These are phyloP conservation scores for Rosa persica DNA, from an alignment of 306 rosid species.

Conservation along the genomic window DNA sequence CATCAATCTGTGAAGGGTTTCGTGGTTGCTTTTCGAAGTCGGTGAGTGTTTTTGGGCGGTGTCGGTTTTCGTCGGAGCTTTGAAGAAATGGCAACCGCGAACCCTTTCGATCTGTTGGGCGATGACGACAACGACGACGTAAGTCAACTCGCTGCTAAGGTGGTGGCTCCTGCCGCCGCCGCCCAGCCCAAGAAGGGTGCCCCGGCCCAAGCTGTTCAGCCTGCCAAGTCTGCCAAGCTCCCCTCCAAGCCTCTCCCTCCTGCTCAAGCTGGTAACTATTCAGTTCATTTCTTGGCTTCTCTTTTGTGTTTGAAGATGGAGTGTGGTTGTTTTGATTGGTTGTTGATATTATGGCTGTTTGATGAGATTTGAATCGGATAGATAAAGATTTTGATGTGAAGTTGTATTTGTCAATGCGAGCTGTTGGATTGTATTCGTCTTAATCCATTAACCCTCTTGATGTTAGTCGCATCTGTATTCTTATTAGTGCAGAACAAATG, in stretches of 20 bases:
- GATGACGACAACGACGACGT: conserved; percentile 64
- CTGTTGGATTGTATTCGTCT: too few relatives aligned
- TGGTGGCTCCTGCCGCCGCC: conserved; percentile 27
- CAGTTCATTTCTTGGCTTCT: neutral
- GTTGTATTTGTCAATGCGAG: neutral
- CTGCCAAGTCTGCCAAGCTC: conserved; percentile 51
- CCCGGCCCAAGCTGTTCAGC: conserved; percentile 34
- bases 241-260: conserved; percentile 71
- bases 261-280: conserved; percentile 48
- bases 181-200: conserved; percentile 38
- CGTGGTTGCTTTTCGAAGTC: conserved; percentile 35
- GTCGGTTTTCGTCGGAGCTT: conserved; percentile 16
- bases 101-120: conserved; percentile 59
- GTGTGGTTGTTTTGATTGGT: neutral
- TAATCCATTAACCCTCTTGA: neutral
- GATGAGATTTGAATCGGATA: neutral
- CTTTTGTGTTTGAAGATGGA: neutral
- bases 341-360: neutral
- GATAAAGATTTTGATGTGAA: neutral
- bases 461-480: neutral
- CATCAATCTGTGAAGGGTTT: conserved; percentile 27
- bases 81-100: conserved; percentile 51
- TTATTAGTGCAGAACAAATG: neutral
- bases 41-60: conserved; percentile 23
- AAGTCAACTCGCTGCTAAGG: conserved; percentile 42